Conservation (phyloP, 1,139 yeast species). For the Kodamaea plutei region DNA sequence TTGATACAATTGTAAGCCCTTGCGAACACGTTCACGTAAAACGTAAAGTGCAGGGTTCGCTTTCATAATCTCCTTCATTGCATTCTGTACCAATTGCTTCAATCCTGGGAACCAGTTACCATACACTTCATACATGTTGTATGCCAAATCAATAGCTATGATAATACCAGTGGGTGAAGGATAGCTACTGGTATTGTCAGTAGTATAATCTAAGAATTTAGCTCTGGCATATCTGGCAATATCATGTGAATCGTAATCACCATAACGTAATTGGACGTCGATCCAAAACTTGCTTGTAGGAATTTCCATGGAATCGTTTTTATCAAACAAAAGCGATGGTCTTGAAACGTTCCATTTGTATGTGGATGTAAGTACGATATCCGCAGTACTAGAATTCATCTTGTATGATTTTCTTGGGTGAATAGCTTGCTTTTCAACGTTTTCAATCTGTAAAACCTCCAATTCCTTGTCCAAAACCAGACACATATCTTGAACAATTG, state of each 20-base stretch:
- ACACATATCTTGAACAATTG: conserved; percentile 87
- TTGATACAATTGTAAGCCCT: conserved; percentile 89
- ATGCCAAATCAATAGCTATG: conserved; percentile 89
- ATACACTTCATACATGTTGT: conserved; percentile 92
- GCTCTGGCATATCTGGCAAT: conserved; percentile 92
- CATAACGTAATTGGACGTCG: conserved; percentile 91
- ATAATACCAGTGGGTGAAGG: conserved; percentile 94
- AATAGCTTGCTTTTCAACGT: conserved; percentile 85
- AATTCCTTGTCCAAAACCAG: conserved; percentile 88
- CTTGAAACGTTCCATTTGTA: conserved; percentile 81
- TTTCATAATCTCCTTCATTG: conserved; percentile 92
- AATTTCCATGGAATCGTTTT: conserved; percentile 48
- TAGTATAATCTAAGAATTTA: conserved; percentile 86
- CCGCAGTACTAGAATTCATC: conserved; percentile 96
- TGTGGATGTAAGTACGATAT: conserved; percentile 70
- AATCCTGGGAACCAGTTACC: conserved; percentile 98
- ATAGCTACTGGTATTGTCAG: conserved; percentile 78
- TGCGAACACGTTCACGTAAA: conserved; percentile 86
- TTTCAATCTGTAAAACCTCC: conserved; percentile 77
- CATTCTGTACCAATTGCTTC: conserved; percentile 84
- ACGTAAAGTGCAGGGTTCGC: conserved; percentile 93
- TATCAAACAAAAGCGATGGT: conserved; percentile 73
- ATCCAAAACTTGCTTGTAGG: conserved; percentile 83
- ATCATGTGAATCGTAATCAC: conserved; percentile 97
- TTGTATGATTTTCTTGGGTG: conserved; percentile 97